Evolutionary conservation across 768 basidiomycete genomes (phyloP), one percentile per base, ranked within the genome.

Genomic region (Tricholoma flavovirens): DNA sequence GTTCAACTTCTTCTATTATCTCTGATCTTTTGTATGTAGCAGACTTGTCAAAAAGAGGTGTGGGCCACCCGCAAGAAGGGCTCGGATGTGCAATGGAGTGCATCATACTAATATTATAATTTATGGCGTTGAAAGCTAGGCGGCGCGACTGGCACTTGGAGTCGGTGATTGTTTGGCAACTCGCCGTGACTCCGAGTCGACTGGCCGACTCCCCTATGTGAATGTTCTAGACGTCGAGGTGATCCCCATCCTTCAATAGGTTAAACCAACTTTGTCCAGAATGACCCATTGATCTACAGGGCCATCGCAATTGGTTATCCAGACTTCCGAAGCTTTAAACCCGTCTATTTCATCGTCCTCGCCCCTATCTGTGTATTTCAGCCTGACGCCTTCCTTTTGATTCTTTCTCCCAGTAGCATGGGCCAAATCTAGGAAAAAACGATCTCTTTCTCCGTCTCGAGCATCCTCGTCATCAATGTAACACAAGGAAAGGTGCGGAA

Each of bases 401-500:
- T 60, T 60, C 33, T 82, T 69, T 40, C 66, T 67, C 10, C 76
- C 70, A 1, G 66, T 58, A 11, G 69, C 63, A 49, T 29, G 15
- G 57, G 68, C 61, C 61, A 87, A 69, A 57, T 72, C 71, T 24
- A 74, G 68, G 36, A 77, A 74, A 40, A 78, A 79, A 58, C 64
- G 73, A 19, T 72, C 70, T 43, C 88, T 80, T 67, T 86, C 79
- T 6, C 69, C 76, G 10, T 64, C 57, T 12, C 71, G 74, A 3
- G 77, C 77, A 59, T 90, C 88, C n/a, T 76, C 74, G 56, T 90
- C 83, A 24, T 73, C 75, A 57, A 90, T 83, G 64, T 92, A 92
- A 63, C 80, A 84, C 56, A 92, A 61, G 33, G 90, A 91, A 59
- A 90, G 59, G 66, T 92, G 90, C 6, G 88, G 86, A 59, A 81